Base-by-base conservation (phyloP, 352 stramenopile species). In the Phytophthora macrochlamydospora region DNA sequence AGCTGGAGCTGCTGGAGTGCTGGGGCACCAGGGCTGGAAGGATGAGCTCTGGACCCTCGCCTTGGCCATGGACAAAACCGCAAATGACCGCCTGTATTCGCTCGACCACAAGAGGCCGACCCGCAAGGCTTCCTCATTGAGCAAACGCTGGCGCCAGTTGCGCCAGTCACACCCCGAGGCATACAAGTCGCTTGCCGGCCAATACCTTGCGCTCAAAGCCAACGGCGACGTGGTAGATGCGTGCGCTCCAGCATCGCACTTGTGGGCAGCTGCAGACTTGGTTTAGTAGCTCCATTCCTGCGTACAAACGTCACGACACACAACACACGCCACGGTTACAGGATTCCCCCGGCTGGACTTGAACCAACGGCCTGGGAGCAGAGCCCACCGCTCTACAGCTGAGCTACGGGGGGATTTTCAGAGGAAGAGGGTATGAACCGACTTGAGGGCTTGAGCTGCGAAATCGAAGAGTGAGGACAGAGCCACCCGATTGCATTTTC, bases 61-160 rank as follows among this genome's bases (percentile, higher is more conserved):
- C 3, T 13, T 18, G 4, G 18, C 42, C 24, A 24, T 45, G 38
- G 53, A 51, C 42, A 9, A 2, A 11, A 31, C n/a, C 5, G 32
- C 33, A 2, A 62, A 62, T n/a, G 33, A 62, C 24, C 33, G 44
- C 4, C 56, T 62, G 2, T 32, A 55, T 54, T 6, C 44, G 2
- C 49, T 55, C 35, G 56, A 62, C n/a, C 33, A 29, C 1, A 62
- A 62, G 12, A 55, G 49, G 31, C 18, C 33, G 6, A 51, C 45
- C 8, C 44, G 56, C 3, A 62, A 50, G n/a, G 38, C 42, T 31
- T 54, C 45, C 29, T 62, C 35, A 4, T 33, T 54, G 4, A 8
- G 45, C 13, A 62, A 54, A 45, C 45, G 56, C 14, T 62, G 56
- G 33, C 24, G 18, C 18, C 28, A 30, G 28, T 7, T 55, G 3